Conservation (phyloP, 148 eudicot genomes). For the Cornus controversa region DNA sequence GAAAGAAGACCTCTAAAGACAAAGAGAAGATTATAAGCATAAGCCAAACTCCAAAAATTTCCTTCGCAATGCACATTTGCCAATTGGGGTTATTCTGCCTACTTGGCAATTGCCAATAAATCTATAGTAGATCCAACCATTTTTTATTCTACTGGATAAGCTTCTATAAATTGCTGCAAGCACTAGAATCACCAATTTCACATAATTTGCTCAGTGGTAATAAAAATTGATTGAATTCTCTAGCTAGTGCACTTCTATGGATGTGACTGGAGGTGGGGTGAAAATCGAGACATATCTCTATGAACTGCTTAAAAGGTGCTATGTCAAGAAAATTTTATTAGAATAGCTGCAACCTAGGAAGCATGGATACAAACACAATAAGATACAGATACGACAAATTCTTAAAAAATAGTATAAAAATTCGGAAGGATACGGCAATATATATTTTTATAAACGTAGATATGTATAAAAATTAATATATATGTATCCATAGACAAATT, state of each 20-base stretch:
- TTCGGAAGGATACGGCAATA: too few species aligned
- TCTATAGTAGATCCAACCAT: neutral
- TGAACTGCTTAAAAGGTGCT: neutral
- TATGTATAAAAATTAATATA: too few species aligned
- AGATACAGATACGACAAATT: too few species aligned
- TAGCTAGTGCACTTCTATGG: neutral
- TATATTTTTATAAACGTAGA: too few species aligned
- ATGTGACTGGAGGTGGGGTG: too few species aligned
- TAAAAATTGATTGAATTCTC: neutral
- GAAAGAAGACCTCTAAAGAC: neutral
- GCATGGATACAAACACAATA: too few species aligned
- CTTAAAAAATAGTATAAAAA: too few species aligned
- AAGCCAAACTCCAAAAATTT: neutral
- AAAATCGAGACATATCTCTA: too few species aligned
- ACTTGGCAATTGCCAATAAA: neutral
- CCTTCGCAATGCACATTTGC: neutral
- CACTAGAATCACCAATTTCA: neutral
- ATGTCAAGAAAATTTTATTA: neutral
- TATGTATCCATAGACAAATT: too few species aligned
- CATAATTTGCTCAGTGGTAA: neutral
- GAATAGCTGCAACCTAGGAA: neutral
- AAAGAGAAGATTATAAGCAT: too few species aligned
- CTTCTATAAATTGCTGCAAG: neutral
- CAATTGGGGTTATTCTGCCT: neutral
- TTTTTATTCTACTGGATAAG: neutral